These are phyloP conservation scores for Vanilla planifolia DNA, from an alignment of 106 monocot genomes.

Conservation along the genomic window DNA sequence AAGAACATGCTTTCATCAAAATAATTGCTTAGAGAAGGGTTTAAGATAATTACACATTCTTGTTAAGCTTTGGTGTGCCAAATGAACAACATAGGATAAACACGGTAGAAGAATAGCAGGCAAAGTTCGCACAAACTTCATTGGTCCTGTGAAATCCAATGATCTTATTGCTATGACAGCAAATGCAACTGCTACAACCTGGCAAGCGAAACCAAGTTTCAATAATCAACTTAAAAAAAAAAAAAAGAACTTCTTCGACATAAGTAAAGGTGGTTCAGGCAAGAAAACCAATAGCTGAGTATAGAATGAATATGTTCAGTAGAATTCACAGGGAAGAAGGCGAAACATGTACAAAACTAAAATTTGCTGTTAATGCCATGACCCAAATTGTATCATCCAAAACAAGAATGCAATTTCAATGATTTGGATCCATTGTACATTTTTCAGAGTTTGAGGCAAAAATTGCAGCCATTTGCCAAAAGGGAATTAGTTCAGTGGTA, in stretches of 20 bases:
- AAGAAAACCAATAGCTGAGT: background rate
- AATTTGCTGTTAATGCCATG: too few relatives aligned
- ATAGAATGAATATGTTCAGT: background rate
- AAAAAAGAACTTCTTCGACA: background rate
- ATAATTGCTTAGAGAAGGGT: background rate
- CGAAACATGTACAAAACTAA: too few relatives aligned
- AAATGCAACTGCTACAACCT: constrained; percentile 50
- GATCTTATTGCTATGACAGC: constrained; percentile 47
- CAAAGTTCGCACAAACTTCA: constrained; percentile 45
- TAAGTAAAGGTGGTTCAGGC: background rate
- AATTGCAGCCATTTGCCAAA: too few relatives aligned
- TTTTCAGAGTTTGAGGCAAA: too few relatives aligned
- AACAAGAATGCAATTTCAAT: too few relatives aligned
- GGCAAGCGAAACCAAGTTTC: constrained; percentile 9
- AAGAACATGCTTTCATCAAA: too few relatives aligned
- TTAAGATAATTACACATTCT: constrained; percentile 62
- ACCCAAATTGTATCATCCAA: too few relatives aligned
- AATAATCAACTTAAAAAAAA: background rate
- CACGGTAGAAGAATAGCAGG: constrained; percentile 60
- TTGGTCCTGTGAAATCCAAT: constrained; percentile 40
- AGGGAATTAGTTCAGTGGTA: too few relatives aligned
- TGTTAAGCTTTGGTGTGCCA: constrained; percentile 32
- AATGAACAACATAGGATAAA: constrained; percentile 45
- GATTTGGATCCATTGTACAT: too few relatives aligned
- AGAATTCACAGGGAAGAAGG: too few relatives aligned